Evolutionary conservation across 2,329 filamentous ascomycete species (phyloP), one percentile per base, ranked within the genome.

Genomic region (Claviceps capensis): DNA sequence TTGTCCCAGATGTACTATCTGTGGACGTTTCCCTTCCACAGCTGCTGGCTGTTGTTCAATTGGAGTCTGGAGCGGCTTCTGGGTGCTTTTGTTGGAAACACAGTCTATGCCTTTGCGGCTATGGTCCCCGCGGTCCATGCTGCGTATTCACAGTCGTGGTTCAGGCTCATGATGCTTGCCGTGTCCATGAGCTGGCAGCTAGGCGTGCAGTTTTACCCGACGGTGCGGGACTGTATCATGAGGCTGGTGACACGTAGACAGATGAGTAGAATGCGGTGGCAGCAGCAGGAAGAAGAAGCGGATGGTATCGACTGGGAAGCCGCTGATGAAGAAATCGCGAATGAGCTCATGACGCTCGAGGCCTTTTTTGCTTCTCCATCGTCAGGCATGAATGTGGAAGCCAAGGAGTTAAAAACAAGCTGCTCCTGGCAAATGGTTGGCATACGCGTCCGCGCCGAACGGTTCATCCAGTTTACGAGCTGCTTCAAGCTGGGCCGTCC

Each of bases 11-110:
- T 57, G 26, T 56, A 53, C 50, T 56, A 54, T 37, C 54, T 58
- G 19, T 54, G 53, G 54, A 53, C 53, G 3, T 58, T 53, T 40
- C 55, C 55, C 4, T 55, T 50, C 30, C 55, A 53, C 45, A 53
- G 54, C 13, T 43, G 52, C 40, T 58, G 55, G 55, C 53, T 58
- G 2, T 52, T 58, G 42, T 58, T 58, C 53, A 58, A 57, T 38
- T 58, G 55, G 57, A 57, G 57, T 38, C 44, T 58, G 34, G 57
- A 58, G 51, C 49, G 57, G 6, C 49, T 58, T 4, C 50, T 58
- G 2, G 57, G 57, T 34, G 57, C 54, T 5, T 53, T 58, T 37
- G 57, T 57, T 2, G 57, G 57, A 0, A 58, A 54, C 50, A 54
- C 57, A 5, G 57, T 55, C 41, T 58, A 58, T 30, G 57, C 57